Base-by-base conservation (phyloP, 305 asterid species). In the Striga hermonthica region DNA sequence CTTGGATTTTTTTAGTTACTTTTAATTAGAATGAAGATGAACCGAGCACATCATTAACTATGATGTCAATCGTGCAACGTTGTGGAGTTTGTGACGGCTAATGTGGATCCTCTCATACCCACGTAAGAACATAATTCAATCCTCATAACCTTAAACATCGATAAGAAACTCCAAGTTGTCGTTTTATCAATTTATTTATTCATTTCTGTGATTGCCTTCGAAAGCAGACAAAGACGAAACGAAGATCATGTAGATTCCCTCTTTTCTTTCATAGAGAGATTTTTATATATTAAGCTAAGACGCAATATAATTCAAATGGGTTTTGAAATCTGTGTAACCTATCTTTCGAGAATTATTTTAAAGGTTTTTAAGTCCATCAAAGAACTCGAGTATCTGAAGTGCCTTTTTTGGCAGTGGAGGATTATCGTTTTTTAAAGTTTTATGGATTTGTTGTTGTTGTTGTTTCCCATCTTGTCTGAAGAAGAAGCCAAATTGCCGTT, bases 71-170 rank as follows among this genome's bases (percentile, higher is more conserved):
- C 39, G 57, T 44, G 69, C 89, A 91, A 97, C 88, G 81, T 87
- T 52, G 77, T 80, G 14, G 97, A 92, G 70, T 85, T 80, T 71
- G 82, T 87, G 36, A 70, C 69, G 1, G 83, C 65, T 54, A 83
- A 82, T 68, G 72, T 80, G 4, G 98, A 92, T 81, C 97, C 96
- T 65, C 83, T 92, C 49, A 73, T 86, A 57, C 96, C 91, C 45
- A 78, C 82, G 98, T 91, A 83, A 82, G 89, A 70, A 61, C 54
- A 53, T 35, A 38, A 60, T 16, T 1, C 52, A 22, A 15, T 57
- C 67, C 28, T 39, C 56, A 53, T 15, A 50, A 15, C 57, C 39
- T 36, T 62, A 35, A 4, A 6, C 31, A 7, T 47, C 11, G 8
- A 34, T 65, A 38, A 48, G 16, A 0, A 8, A 6, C 53, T 60